Conservation (phyloP, 371 early-diverging fungal species). For the Vairimorpha necatrix region DNA sequence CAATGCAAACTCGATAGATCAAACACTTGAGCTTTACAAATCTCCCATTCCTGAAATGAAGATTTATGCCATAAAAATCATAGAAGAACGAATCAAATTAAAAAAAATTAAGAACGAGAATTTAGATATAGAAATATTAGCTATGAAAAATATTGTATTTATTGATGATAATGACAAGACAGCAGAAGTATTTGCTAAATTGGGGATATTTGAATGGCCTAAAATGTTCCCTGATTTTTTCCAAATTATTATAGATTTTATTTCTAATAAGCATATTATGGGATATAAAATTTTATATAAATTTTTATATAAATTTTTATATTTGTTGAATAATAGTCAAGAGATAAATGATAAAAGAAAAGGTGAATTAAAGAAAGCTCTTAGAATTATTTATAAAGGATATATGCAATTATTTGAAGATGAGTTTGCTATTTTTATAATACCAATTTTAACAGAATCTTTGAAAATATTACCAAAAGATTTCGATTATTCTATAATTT, state of each 20-base stretch:
- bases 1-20: not conserved
- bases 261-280: conserved; percentile 17
- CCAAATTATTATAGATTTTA: conserved; percentile 38
- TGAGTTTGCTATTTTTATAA: conserved; percentile 21
- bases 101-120: conserved; percentile 8
- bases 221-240: conserved; percentile 53
- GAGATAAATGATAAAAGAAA: conserved; percentile 63
- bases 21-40: conserved; percentile 6
- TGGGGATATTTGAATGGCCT: conserved; percentile 64
- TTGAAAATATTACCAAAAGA: conserved; percentile 47
- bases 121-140: conserved; percentile 26
- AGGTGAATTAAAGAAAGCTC: conserved; percentile 59
- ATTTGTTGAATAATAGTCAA: conserved; percentile 49
- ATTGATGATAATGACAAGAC: not conserved
- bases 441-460: conserved; percentile 51
- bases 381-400: conserved; percentile 37
- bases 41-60: conserved; percentile 13
- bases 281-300: conserved; percentile 54
- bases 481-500: conserved; percentile 42
- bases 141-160: conserved; percentile 15
- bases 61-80: conserved; percentile 48
- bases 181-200: conserved; percentile 50
- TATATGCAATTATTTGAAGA: conserved; percentile 40
- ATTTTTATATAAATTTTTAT: conserved; percentile 44
- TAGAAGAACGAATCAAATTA: conserved; percentile 40